Evolutionary conservation across 2,329 filamentous ascomycete species (phyloP), one percentile per base, ranked within the genome.

Genomic region (Fusarium acutatum): DNA sequence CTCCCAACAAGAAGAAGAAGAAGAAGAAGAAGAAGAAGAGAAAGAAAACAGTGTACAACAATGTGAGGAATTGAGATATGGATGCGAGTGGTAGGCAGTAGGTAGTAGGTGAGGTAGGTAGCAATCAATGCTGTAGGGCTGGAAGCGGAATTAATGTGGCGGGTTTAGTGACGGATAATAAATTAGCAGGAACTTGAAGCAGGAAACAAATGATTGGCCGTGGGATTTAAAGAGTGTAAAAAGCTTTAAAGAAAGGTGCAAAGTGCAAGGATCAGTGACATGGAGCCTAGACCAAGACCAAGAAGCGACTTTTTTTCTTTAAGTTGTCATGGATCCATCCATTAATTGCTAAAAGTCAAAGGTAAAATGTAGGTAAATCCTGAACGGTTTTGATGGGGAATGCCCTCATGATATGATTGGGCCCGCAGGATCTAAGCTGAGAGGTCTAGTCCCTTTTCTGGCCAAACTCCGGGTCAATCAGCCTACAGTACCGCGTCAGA

Each of bases 221-320:
- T 56, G 37, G 17, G 38, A 53, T 37, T 40, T 40, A 54, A 43
- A 35, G 35, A 38, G 38, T 40, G 41, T 52, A 56, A 69, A 54
- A 54, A 38, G 38, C 56, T 60, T 63, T 32, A 62, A 46, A 50
- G 26, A 35, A 35, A 30, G 44, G 37, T 56, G 30, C 66, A 70
- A 41, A 67, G 66, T 56, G 38, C 66, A 70, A 58, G 67, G 66
- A 59, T 66, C 37, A 60, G 40, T 46, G 52, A 69, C 65, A 53
- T 28, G 34, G 24, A 28, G 28, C 20, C 30, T 35, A 53, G 59
- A n/a, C 34, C 44, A 43, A 69, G 61, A 47, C 46, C 49, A 40
- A 28, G 18, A 47, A 58, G 32, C 40, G 40, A 58, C 24, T 28
- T n/a, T 54, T 53, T 37, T 34, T 14, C 26, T 11, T 24, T 34